phyloP scores from a whole-genome alignment of 2,329 filamentous ascomycete species.

The Alternaria postmessia region DNA sequence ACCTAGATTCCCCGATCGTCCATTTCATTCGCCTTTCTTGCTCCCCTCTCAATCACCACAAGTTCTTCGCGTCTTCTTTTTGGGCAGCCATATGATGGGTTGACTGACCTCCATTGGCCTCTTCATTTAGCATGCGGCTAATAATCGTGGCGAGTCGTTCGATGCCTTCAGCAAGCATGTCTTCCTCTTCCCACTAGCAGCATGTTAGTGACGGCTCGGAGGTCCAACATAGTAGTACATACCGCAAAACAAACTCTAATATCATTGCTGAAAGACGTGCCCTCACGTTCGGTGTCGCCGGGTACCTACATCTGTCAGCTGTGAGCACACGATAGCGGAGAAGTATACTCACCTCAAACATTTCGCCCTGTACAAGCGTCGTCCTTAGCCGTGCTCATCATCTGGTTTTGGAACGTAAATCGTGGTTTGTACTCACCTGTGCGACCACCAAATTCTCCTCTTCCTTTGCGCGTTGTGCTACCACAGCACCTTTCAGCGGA shows the following conservation, averaged over 20 bases:
- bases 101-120: constrained; percentile 27
- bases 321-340: constrained; percentile 52
- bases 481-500: constrained; percentile 60
- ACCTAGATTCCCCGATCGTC: background rate
- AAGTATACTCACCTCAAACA: constrained; percentile 65
- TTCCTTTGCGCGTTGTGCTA: constrained; percentile 65
- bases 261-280: constrained; percentile 64
- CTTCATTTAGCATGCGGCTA: constrained; percentile 46
- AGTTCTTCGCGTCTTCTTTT: constrained; percentile 36
- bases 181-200: constrained; percentile 67
- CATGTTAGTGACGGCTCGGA: constrained; percentile 13
- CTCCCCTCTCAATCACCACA: constrained; percentile 36
- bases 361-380: constrained; percentile 62
- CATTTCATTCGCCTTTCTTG: background rate
- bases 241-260: constrained; percentile 48
- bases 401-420: constrained; percentile 6
- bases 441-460: constrained; percentile 74
- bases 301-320: constrained; percentile 48
- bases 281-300: constrained; percentile 55
- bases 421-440: constrained; percentile 43
- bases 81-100: constrained; percentile 21
- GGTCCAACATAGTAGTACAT: constrained; percentile 5
- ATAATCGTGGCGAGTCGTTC: constrained; percentile 66
- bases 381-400: constrained; percentile 26
- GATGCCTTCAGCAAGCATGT: constrained; percentile 72